Evolutionary conservation across 1,139 yeast genomes (phyloP).

Genomic region (Candida neerlandica): DNA sequence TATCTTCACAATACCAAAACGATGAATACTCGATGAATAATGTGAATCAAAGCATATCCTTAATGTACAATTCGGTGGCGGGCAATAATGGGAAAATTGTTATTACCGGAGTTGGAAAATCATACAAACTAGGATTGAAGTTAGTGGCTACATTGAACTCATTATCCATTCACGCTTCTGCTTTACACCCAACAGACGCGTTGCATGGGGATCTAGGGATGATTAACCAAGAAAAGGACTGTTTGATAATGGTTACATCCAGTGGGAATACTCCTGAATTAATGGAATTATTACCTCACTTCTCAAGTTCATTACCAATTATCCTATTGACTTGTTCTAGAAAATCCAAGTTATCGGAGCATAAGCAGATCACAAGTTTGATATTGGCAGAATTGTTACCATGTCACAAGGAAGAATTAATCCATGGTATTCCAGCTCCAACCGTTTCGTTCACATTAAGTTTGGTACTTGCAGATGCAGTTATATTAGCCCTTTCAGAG

Average conservation of each 20-base stretch:
- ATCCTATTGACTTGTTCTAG: constrained; percentile 65
- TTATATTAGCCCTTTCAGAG: constrained; percentile 72
- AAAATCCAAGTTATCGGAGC: constrained; percentile 47
- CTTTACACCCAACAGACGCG: constrained; percentile 84
- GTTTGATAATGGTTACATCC: constrained; percentile 69
- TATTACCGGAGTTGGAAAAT: constrained; percentile 82
- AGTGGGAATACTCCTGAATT: constrained; percentile 87
- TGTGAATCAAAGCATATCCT: constrained; percentile 50
- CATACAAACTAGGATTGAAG: constrained; percentile 76
- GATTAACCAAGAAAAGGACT: constrained; percentile 59
- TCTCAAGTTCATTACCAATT: constrained; percentile 55
- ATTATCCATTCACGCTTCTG: constrained; percentile 65
- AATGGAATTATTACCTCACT: constrained; percentile 57
- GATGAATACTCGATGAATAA: constrained; percentile 51
- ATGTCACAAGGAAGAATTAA: constrained; percentile 56
- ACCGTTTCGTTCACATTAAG: constrained; percentile 82
- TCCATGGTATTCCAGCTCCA: constrained; percentile 89
- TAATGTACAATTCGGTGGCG: constrained; percentile 51
- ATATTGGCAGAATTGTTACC: constrained; percentile 66
- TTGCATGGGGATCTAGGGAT: constrained; percentile 88
- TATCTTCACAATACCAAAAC: constrained; percentile 32
- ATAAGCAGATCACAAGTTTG: constrained; percentile 50
- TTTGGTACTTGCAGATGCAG: constrained; percentile 76
- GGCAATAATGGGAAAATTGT: constrained; percentile 65
- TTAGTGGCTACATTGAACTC: constrained; percentile 83